Base-by-base conservation (phyloP, 257 asterid species). In the Prunella vulgaris region DNA sequence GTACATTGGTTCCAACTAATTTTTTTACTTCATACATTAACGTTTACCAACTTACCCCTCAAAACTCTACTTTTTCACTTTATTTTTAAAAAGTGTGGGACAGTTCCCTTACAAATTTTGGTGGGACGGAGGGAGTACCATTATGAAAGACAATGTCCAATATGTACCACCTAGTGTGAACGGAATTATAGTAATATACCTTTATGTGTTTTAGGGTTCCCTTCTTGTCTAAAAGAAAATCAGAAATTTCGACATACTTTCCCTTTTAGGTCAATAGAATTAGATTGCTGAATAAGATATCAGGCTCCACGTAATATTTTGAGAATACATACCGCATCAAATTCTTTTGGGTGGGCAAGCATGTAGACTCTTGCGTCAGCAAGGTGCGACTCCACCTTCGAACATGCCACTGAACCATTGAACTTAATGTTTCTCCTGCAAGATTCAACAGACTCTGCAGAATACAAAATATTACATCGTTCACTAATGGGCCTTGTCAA, bases 301-400 rank as follows among this genome's bases (percentile, higher is more conserved):
- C 44, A 54, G 64, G 15, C 2, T 44, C 21, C 4, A 73, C 9
- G 38, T 20, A 35, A 72, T 49, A 59, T 54, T 53, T 44, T 37
- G 9, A 48, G 68, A 13, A 48, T 66, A 67, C 84, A 60, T 89
- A 94, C 99, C 97, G 88, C 84, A 53, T 94, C 99, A 79, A 89
- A 94, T 82, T 94, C 97, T 68, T 94, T 94, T 35, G 99, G 93
- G 80, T 94, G 97, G 46, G 93, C 86, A 70, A 91, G 96, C 97
- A 94, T 91, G 83, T 90, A 87, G 48, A 91, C 92, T 76, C 97
- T 86, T 24, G 99, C 99, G 72, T 94, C 99, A 61, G 81, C 87
- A 75, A 84, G 88, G 70, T 83, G 83, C 1, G 97, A 89, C 78
- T 91, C 97, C 88, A 93, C 99, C 88, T 93, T 93, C 10, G 90